These are phyloP conservation scores for Vitis hybrid DNA, from an alignment of 177 flowering plant species.

Conservation along the genomic window DNA sequence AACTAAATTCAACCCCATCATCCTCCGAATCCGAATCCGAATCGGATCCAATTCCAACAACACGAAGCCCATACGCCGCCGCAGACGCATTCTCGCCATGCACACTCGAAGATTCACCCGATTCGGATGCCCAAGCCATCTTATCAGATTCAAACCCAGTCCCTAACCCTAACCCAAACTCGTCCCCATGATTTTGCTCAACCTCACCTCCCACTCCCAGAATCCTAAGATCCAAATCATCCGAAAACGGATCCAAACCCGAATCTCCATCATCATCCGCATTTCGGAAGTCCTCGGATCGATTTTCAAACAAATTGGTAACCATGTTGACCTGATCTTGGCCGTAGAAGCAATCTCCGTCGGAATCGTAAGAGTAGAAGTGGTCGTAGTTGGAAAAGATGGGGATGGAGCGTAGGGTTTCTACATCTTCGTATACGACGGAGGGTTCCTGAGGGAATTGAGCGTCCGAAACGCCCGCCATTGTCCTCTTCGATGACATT, in stretches of 20 bases:
- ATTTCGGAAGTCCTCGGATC: not conserved
- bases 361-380: not conserved
- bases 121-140: not conserved
- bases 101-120: not conserved
- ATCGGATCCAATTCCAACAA: conserved; percentile 21
- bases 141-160: not conserved
- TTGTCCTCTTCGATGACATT: not conserved
- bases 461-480: not conserved
- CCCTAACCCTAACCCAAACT: not conserved
- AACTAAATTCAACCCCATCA: too few species aligned
- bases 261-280: not conserved
- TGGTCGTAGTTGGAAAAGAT: not conserved
- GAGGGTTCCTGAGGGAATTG: not conserved
- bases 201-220: not conserved
- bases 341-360: not conserved
- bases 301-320: not conserved
- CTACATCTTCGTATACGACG: not conserved
- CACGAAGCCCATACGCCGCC: conserved; percentile 20
- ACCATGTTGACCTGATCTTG: not conserved
- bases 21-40: conserved; percentile 26
- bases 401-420: not conserved
- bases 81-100: too few species aligned
- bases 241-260: not conserved
- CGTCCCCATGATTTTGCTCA: not conserved
- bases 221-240: not conserved